A percentile compares a stretch with the other conserved stretches of the same genome.
Conservation (phyloP, 352 stramenopile species). For the Phytophthora pinifolia region DNA sequence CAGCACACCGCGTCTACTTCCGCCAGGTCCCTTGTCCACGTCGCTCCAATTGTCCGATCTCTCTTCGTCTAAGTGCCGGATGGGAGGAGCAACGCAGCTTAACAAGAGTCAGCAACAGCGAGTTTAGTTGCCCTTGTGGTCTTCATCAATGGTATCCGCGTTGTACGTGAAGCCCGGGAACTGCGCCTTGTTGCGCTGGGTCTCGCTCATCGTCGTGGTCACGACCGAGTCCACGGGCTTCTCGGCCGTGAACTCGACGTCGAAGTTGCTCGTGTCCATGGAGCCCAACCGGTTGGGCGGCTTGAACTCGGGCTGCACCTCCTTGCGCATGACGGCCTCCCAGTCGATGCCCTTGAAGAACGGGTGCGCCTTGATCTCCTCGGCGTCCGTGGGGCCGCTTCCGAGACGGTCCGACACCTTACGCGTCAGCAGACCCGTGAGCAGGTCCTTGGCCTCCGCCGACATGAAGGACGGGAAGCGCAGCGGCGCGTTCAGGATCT, state of each 20-base stretch:
- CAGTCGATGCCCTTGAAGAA: constrained; percentile 95
- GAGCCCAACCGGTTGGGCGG: constrained; percentile 85
- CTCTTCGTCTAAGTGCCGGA: constrained; percentile 36
- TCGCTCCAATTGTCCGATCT: constrained; percentile 27
- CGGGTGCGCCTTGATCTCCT: constrained; percentile 92
- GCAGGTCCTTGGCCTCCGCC: constrained; percentile 83
- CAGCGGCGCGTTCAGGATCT: constrained; percentile 91
- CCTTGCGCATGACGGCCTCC: constrained; percentile 86
- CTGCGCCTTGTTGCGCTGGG: constrained; percentile 89
- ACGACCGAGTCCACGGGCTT: constrained; percentile 90
- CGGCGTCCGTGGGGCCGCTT: constrained; percentile 81
- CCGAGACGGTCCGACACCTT: constrained; percentile 89
- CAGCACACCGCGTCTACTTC: constrained; percentile 25
- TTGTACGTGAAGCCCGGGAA: constrained; percentile 92
- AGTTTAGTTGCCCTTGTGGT: constrained; percentile 80
- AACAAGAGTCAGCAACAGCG: constrained; percentile 9
- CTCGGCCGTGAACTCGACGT: constrained; percentile 93
- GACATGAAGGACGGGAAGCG: constrained; percentile 92
- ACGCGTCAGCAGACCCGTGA: constrained; percentile 83
- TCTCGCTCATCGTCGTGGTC: constrained; percentile 91
- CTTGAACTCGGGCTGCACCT: constrained; percentile 92
- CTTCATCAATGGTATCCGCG: constrained; percentile 84
- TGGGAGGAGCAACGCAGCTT: constrained; percentile 15
- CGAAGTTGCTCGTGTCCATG: constrained; percentile 94
- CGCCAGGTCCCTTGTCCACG: constrained; percentile 19